phyloP scores from a whole-genome alignment of 2,329 filamentous ascomycete genomes.

The Hypoxylon sp. region DNA sequence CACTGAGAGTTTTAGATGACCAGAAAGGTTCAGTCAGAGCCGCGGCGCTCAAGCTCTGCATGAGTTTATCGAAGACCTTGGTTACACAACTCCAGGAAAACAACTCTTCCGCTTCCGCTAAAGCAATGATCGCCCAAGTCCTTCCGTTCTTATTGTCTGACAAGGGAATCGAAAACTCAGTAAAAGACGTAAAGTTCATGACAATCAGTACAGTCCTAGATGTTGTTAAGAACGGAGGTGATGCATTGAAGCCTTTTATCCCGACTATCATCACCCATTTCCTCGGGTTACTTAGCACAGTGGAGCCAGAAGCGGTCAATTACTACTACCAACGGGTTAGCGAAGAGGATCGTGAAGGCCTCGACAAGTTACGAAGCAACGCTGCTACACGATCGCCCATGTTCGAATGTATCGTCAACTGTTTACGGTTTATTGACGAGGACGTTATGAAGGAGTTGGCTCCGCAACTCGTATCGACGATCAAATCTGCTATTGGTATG shows the following conservation, averaged over 20 bases:
- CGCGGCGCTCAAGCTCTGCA: conserved; percentile 85
- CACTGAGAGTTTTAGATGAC: conserved; percentile 94
- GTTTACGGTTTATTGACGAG: conserved; percentile 86
- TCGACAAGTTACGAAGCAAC: conserved; percentile 87
- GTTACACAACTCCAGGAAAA: conserved; percentile 89
- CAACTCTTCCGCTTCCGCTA: conserved; percentile 77
- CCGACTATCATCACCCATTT: conserved; percentile 85
- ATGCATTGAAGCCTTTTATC: conserved; percentile 83
- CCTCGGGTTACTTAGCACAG: conserved; percentile 84
- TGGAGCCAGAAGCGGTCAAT: conserved; percentile 91
- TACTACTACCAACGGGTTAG: conserved; percentile 93
- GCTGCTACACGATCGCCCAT: conserved; percentile 89
- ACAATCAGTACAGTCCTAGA: conserved; percentile 87
- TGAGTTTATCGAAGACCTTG: conserved; percentile 86
- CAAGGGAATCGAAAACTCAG: conserved; percentile 89
- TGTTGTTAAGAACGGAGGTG: conserved; percentile 90
- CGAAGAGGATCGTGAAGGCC: conserved; percentile 87
- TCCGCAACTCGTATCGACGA: conserved; percentile 79
- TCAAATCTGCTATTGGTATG: conserved; percentile 89
- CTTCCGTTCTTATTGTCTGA: conserved; percentile 92
- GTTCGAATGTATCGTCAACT: conserved; percentile 91
- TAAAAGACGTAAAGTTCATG: conserved; percentile 88
- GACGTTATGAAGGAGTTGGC: conserved; percentile 82
- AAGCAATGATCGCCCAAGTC: conserved; percentile 86
- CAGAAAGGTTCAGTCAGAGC: conserved; percentile 91